phyloP scores from a whole-genome alignment of 192 early-diverging fungal species.

The Lobosporangium transversale region DNA sequence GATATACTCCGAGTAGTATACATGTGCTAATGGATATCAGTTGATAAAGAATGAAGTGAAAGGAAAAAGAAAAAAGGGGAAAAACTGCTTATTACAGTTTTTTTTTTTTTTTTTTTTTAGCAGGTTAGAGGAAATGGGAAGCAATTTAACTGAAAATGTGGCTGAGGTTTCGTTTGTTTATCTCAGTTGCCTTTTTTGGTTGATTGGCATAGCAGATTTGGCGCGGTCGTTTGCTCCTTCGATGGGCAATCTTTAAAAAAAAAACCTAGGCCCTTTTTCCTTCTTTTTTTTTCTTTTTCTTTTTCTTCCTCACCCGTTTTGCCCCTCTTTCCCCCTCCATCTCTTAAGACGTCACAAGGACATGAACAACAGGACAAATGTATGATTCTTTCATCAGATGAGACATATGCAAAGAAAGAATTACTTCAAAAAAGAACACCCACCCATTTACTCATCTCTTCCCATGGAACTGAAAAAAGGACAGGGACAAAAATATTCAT shows the following conservation, averaged over 20 bases:
- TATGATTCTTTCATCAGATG: background rate
- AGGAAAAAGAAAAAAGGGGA: too few relatives aligned
- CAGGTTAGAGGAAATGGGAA: background rate
- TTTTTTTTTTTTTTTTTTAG: too few relatives aligned
- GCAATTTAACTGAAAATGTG: background rate
- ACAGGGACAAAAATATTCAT: too few relatives aligned
- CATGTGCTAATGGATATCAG: too few relatives aligned
- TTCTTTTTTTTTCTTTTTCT: background rate
- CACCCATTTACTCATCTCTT: background rate
- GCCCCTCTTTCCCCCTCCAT: background rate
- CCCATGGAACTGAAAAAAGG: too few relatives aligned
- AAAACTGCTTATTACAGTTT: too few relatives aligned
- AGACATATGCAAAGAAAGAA: too few relatives aligned
- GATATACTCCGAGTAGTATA: too few relatives aligned
- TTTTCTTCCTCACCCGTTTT: background rate
- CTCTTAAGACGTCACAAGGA: background rate
- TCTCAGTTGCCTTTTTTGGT: constrained; percentile 14
- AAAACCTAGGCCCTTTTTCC: too few relatives aligned
- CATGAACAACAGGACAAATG: constrained; percentile 7
- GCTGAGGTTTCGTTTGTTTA: constrained; percentile 34
- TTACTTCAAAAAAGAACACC: background rate
- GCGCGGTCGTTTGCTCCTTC: too few relatives aligned
- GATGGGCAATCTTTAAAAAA: too few relatives aligned
- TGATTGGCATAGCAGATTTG: background rate
- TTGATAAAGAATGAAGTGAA: too few relatives aligned